Evolutionary conservation across 352 stramenopile genomes (phyloP).

Genomic region (Phytophthora tentaculata): DNA sequence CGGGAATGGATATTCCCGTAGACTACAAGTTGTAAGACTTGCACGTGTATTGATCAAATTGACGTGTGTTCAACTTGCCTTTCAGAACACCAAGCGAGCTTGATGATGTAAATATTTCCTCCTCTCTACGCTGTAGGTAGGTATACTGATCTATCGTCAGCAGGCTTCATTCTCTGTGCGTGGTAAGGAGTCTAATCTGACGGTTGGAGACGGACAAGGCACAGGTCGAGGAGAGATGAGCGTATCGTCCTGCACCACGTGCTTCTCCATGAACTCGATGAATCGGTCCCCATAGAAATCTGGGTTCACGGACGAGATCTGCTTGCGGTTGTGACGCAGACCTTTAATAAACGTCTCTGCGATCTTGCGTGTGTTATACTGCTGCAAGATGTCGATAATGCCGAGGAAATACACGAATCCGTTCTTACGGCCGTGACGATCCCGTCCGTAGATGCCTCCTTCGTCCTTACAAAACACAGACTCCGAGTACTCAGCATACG

Average conservation of each 20-base stretch:
- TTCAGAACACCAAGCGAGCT: slow-evolving; percentile 3
- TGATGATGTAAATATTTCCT: slow-evolving; percentile 20
- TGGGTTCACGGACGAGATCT: slow-evolving; percentile 89
- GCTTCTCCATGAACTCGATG: slow-evolving; percentile 88
- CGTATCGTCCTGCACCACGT: slow-evolving; percentile 74
- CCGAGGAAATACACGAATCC: slow-evolving; percentile 91
- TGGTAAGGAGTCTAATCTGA: slow-evolving; percentile 6
- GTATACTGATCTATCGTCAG: slow-evolving; percentile 2
- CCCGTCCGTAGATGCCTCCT: slow-evolving; percentile 72
- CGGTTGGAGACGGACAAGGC: slow-evolving; percentile 12
- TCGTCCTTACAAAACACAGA: slow-evolving; percentile 81
- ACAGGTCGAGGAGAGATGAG: slow-evolving; percentile 29
- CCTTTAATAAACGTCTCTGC: slow-evolving; percentile 91
- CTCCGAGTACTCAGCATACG: slow-evolving; percentile 53
- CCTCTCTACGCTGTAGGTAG: background rate
- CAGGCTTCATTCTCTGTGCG: slow-evolving; percentile 26
- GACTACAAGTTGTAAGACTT: too few species aligned
- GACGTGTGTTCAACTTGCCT: too few species aligned
- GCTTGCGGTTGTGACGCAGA: slow-evolving; percentile 81
- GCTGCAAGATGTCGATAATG: slow-evolving; percentile 95
- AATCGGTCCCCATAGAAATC: slow-evolving; percentile 92
- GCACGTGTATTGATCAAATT: too few species aligned
- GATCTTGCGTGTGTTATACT: slow-evolving; percentile 93
- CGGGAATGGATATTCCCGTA: too few species aligned
- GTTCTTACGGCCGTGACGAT: slow-evolving; percentile 69